Conservation (phyloP, 805 yeast species). For the Scheffersomyces stipitis region DNA sequence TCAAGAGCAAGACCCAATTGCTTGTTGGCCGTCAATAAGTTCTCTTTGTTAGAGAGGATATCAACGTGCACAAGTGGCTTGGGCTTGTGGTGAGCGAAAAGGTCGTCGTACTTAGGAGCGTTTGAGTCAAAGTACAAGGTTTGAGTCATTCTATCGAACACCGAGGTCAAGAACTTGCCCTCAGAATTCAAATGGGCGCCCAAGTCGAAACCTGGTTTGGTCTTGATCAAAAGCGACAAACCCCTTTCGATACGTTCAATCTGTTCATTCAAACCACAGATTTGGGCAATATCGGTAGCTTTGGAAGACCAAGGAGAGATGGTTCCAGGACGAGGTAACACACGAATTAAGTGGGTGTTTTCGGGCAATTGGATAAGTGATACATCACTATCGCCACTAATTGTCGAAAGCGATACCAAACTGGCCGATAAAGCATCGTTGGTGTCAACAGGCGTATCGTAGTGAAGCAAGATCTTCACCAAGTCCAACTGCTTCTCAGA, state of each 20-base stretch:
- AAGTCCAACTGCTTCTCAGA: constrained; percentile 44
- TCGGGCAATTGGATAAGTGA: constrained; percentile 23
- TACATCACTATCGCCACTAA: constrained; percentile 24
- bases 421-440: constrained; percentile 44
- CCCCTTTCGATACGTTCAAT: constrained; percentile 93
- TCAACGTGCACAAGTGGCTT: constrained; percentile 80
- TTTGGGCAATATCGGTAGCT: constrained; percentile 91
- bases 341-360: constrained; percentile 58
- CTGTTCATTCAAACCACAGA: constrained; percentile 73
- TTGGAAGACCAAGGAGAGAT: constrained; percentile 99
- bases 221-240: constrained; percentile 66
- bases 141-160: constrained; percentile 96
- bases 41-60: constrained; percentile 53
- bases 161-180: constrained; percentile 60
- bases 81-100: constrained; percentile 77
- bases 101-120: constrained; percentile 65
- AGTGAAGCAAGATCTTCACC: constrained; percentile 64
- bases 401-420: constrained; percentile 33
- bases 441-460: constrained; percentile 65
- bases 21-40: constrained; percentile 73
- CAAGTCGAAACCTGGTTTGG: constrained; percentile 70
- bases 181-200: constrained; percentile 46
- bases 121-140: constrained; percentile 51
- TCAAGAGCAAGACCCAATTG: constrained; percentile 93
- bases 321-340: constrained; percentile 92